These are phyloP conservation scores for Datura wrightii DNA, from an alignment of 257 asterid genomes.

Conservation along the genomic window DNA sequence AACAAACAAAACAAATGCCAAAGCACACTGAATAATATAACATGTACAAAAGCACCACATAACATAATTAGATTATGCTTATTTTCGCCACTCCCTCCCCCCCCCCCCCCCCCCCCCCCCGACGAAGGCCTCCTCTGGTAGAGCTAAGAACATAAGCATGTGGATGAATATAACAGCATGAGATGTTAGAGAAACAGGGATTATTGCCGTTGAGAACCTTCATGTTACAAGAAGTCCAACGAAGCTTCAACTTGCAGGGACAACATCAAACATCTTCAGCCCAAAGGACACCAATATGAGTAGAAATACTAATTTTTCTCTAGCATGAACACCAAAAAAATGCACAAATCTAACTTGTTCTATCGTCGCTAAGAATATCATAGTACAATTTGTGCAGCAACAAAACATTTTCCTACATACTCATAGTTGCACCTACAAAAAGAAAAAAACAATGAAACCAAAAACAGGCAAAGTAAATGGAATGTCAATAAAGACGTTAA, in stretches of 20 bases:
- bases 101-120: not conserved
- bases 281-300: conserved; percentile 7
- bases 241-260: not conserved
- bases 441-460: not conserved
- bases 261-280: not conserved
- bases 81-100: not conserved
- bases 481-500: not conserved
- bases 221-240: not conserved
- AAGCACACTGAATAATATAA: not conserved
- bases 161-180: not conserved
- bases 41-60: not conserved
- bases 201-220: not conserved
- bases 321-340: not conserved
- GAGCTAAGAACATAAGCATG: not conserved
- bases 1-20: not conserved
- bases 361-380: not conserved
- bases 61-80: not conserved
- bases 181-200: not conserved
- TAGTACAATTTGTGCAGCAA: not conserved
- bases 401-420: not conserved
- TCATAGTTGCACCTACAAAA: not conserved
- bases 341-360: not conserved
- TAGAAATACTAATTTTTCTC: not conserved
- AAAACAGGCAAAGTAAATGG: not conserved
- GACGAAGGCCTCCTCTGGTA: not conserved